Conservation (phyloP, 345 rosid genomes). For the Carallia brachiata region DNA sequence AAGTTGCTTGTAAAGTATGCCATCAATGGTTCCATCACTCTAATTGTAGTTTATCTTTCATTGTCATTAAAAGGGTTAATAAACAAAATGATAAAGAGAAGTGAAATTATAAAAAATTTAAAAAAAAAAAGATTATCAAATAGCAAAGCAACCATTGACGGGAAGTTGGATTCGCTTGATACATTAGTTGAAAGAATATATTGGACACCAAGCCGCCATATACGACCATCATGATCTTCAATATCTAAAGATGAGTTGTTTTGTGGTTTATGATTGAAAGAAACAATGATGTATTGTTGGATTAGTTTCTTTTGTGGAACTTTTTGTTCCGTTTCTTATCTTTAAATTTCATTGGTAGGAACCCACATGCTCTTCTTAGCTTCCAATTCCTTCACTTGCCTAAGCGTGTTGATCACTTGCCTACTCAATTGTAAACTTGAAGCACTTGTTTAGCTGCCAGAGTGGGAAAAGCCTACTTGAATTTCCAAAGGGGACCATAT, state of each 20-base stretch:
- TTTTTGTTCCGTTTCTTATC: constrained; percentile 14
- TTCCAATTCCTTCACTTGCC: no score
- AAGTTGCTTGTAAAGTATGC: constrained; percentile 3
- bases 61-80: background rate
- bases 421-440: no score
- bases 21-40: constrained; percentile 1
- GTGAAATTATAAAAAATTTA: background rate
- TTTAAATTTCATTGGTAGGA: background rate
- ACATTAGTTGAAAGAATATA: background rate
- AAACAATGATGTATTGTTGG: background rate
- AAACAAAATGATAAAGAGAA: background rate
- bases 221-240: background rate
- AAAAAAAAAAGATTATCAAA: no score
- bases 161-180: background rate
- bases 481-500: no score
- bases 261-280: constrained; percentile 2
- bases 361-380: background rate
- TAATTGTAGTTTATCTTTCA: background rate
- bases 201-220: constrained; percentile 1
- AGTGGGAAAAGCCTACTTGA: no score
- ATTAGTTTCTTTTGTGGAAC: background rate
- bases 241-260: constrained; percentile 8
- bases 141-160: background rate
- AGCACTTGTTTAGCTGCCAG: no score
- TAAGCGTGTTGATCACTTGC: no score